Percentiles rank a stretch among this genome's conserved stretches.
These are phyloP conservation scores for Mrakia gelida DNA, from an alignment of 768 basidiomycete species.

Conservation along the genomic window DNA sequence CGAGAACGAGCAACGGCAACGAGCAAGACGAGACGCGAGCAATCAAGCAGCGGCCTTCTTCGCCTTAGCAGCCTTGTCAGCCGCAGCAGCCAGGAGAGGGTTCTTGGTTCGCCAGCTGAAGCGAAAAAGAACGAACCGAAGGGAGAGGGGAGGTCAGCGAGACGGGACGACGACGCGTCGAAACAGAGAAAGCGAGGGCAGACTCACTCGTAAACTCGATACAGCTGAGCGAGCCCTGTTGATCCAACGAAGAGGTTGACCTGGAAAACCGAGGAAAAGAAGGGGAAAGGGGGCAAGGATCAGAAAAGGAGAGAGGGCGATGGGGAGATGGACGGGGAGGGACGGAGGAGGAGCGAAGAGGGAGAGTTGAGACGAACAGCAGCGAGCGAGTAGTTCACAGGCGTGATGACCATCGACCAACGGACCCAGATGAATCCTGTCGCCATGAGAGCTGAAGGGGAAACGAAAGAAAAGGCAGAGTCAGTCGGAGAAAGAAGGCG, in stretches of 20 bases:
- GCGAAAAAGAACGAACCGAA: too few relatives aligned
- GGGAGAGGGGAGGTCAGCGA: too few relatives aligned
- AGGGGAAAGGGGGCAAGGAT: constrained; percentile 37
- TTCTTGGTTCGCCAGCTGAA: too few relatives aligned
- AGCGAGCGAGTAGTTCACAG: constrained; percentile 89
- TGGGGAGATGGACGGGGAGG: background rate
- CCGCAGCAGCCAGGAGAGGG: too few relatives aligned
- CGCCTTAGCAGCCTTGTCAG: too few relatives aligned
- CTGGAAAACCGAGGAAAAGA: constrained; percentile 43
- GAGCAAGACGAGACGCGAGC: too few relatives aligned
- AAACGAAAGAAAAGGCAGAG: background rate
- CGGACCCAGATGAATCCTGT: constrained; percentile 99
- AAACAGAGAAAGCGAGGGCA: background rate
- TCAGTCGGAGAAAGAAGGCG: too few relatives aligned
- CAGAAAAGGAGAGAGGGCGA: constrained; percentile 41
- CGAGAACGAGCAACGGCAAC: too few relatives aligned
- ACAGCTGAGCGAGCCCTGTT: constrained; percentile 64
- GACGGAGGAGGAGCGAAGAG: background rate
- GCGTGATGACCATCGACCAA: constrained; percentile 90
- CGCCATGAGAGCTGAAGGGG: constrained; percentile 67
- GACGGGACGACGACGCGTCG: too few relatives aligned
- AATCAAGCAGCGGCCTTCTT: too few relatives aligned
- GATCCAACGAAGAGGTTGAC: constrained; percentile 72
- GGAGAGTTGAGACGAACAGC: constrained; percentile 54
- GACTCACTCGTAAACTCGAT: constrained; percentile 61